phyloP scores from a whole-genome alignment of 208 protist genomes.

The Crithidia fasciculata region DNA sequence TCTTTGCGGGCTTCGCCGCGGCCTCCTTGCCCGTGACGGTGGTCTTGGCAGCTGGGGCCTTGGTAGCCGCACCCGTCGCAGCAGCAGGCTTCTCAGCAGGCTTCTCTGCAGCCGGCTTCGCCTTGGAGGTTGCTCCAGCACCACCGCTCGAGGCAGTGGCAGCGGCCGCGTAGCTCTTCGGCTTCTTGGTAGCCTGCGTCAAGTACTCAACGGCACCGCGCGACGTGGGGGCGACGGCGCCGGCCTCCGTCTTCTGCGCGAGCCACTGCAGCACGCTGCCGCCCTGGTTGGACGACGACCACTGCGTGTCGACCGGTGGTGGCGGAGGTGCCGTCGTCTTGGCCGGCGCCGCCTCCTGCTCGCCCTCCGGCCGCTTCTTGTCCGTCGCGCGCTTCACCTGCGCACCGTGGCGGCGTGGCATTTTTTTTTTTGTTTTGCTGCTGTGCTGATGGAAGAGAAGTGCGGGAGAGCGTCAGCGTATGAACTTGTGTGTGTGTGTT shows the following conservation, averaged over 20 bases:
- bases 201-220: constrained; percentile 74
- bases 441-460: background rate
- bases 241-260: constrained; percentile 48
- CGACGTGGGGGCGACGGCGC: constrained; percentile 13
- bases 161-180: constrained; percentile 19
- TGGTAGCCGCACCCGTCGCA: background rate
- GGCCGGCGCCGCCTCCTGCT: constrained; percentile 9
- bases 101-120: constrained; percentile 11
- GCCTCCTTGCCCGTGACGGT: constrained; percentile 13
- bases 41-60: background rate
- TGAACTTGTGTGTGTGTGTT: too few species aligned
- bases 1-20: constrained; percentile 6
- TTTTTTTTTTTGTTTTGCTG: background rate
- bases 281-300: constrained; percentile 41
- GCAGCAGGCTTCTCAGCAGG: constrained; percentile 3
- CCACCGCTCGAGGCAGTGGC: background rate
- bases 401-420: constrained; percentile 27
- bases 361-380: constrained; percentile 15
- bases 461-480: background rate
- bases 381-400: constrained; percentile 33
- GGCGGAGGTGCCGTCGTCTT: background rate
- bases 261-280: constrained; percentile 76
- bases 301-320: constrained; percentile 19
- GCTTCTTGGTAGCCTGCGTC: constrained; percentile 43
- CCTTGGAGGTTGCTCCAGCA: background rate